A percentile compares a stretch with the other conserved stretches of the same genome.
phyloP scores from a whole-genome alignment of 345 rosid genomes.

The Geranium brycei region DNA sequence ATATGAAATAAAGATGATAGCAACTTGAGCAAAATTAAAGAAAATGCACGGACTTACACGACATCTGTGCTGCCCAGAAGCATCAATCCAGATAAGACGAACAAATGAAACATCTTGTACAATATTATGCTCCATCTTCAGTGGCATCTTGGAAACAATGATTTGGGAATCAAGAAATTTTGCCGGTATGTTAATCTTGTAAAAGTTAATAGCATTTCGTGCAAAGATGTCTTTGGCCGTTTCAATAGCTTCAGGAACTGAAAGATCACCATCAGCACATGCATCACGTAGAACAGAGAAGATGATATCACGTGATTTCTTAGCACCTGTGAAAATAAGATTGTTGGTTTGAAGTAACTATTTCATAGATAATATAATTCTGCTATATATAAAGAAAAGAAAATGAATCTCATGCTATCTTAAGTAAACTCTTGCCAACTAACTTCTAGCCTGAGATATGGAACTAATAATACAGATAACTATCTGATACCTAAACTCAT shows the following conservation, averaged over 20 bases:
- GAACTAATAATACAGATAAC: too few species aligned
- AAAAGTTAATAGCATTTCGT: slow-evolving; percentile 46
- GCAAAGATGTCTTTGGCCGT: slow-evolving; percentile 69
- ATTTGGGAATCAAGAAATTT: slow-evolving; percentile 17
- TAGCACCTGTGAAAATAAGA: slow-evolving; percentile 45
- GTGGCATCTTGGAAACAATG: slow-evolving; percentile 11
- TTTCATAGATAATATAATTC: background rate
- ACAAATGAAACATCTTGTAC: slow-evolving; percentile 33
- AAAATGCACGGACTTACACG: slow-evolving; percentile 43
- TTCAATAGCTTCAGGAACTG: slow-evolving; percentile 68
- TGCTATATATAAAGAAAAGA: background rate
- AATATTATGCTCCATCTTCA: slow-evolving; percentile 16
- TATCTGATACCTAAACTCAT: too few species aligned
- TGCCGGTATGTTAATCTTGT: slow-evolving; percentile 35
- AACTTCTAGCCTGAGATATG: too few species aligned
- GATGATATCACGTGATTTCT: slow-evolving; percentile 64
- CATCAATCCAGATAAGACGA: slow-evolving; percentile 80
- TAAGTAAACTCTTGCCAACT: too few species aligned
- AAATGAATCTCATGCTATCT: background rate
- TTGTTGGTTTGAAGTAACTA: slow-evolving; percentile 8
- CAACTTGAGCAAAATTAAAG: background rate
- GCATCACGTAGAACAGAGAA: slow-evolving; percentile 61
- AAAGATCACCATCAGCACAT: slow-evolving; percentile 57
- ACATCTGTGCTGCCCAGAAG: slow-evolving; percentile 91
- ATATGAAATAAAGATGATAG: background rate